A percentile compares a stretch with the other conserved stretches of the same genome.
Conservation (phyloP, 352 stramenopile genomes). For the Plasmopara viticola region DNA sequence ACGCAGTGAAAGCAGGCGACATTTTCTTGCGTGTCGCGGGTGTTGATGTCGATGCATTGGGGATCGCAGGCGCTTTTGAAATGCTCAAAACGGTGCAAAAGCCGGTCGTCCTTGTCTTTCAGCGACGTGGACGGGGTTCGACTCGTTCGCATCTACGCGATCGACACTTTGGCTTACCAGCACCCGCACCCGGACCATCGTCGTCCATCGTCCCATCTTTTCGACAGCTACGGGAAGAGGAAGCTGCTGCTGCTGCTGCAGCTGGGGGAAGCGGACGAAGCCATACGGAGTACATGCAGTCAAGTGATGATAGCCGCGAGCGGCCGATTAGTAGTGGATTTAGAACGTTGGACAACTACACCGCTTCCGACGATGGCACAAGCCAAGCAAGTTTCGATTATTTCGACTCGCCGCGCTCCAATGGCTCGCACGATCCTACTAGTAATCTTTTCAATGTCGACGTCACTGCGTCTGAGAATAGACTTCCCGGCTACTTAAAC, state of each 20-base stretch:
- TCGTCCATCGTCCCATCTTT: constrained; percentile 52
- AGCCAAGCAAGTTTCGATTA: constrained; percentile 35
- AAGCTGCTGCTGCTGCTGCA: constrained; percentile 26
- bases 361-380: constrained; percentile 27
- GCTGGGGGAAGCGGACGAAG: constrained; percentile 18
- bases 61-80: constrained; percentile 71
- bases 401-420: constrained; percentile 22
- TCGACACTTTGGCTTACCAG: constrained; percentile 11
- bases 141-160: constrained; percentile 12
- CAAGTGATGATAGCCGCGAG: background rate
- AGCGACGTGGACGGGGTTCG: constrained; percentile 27
- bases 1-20: constrained; percentile 57
- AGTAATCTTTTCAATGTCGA: constrained; percentile 15
- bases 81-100: constrained; percentile 74
- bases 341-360: constrained; percentile 24
- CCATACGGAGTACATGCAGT: constrained; percentile 19
- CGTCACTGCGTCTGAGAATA: constrained; percentile 5
- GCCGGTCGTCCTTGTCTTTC: constrained; percentile 73
- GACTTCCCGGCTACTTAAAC: constrained; percentile 13
- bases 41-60: constrained; percentile 59
- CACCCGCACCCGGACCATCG: constrained; percentile 17
- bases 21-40: constrained; percentile 71
- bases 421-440: constrained; percentile 17
- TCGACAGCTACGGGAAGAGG: constrained; percentile 44
- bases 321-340: constrained; percentile 12